These are phyloP conservation scores for Xylaria acuta DNA, from an alignment of 495 filamentous ascomycete genomes.

Conservation along the genomic window DNA sequence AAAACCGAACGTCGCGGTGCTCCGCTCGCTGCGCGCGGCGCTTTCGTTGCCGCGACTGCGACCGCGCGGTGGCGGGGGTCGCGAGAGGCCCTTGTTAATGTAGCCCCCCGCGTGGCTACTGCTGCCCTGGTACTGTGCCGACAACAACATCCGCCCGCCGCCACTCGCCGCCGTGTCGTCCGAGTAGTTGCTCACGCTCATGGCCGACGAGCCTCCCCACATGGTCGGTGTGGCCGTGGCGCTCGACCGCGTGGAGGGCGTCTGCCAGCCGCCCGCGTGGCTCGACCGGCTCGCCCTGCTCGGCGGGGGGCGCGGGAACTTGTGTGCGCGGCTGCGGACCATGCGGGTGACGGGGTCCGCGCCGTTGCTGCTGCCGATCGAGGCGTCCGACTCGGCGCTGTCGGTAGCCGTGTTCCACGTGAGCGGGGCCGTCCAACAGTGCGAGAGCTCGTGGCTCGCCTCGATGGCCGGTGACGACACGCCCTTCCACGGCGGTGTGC, in stretches of 20 bases:
- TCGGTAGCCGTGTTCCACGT: constrained; percentile 53
- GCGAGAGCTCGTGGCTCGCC: constrained; percentile 61
- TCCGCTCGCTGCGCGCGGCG: background rate
- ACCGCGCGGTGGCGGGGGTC: constrained; percentile 3
- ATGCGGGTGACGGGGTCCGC: constrained; percentile 35
- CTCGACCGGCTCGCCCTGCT: constrained; percentile 38
- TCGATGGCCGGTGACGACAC: constrained; percentile 47
- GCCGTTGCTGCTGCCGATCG: constrained; percentile 28
- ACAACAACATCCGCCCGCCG: constrained; percentile 33
- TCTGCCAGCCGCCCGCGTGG: constrained; percentile 33
- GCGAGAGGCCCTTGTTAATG: constrained; percentile 15
- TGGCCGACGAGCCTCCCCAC: constrained; percentile 39
- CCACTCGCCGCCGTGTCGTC: constrained; percentile 34
- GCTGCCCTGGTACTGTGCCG: background rate
- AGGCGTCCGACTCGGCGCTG: constrained; percentile 41
- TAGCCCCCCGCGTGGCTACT: background rate
- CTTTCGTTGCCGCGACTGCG: constrained; percentile 12
- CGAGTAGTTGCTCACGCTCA: constrained; percentile 34
- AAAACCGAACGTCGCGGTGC: background rate
- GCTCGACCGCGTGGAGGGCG: constrained; percentile 39
- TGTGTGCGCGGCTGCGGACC: constrained; percentile 33
- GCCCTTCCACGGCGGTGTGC: constrained; percentile 65
- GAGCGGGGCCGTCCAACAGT: constrained; percentile 64
- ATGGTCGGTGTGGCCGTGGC: constrained; percentile 34
- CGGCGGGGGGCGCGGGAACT: constrained; percentile 43